These are phyloP conservation scores for Astrothelium subdiscretum DNA, from an alignment of 495 filamentous ascomycete genomes.

Conservation along the genomic window DNA sequence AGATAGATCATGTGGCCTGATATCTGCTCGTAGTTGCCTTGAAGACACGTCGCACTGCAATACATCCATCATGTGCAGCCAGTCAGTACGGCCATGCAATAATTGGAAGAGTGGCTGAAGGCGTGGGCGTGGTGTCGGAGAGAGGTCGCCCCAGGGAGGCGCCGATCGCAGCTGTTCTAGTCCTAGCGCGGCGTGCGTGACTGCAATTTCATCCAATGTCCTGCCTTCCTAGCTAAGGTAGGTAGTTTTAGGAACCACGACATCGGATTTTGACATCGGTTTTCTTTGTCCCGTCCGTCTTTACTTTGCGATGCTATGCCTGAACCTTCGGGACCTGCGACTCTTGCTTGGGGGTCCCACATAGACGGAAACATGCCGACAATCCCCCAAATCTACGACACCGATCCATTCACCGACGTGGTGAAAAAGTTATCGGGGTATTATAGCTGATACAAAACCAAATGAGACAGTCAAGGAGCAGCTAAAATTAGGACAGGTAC, in stretches of 20 bases:
- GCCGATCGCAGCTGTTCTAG: too few species aligned
- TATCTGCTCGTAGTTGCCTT: too few species aligned
- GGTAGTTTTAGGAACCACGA: not conserved
- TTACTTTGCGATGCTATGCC: not conserved
- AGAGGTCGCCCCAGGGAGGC: too few species aligned
- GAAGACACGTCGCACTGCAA: too few species aligned
- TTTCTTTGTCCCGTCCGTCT: not conserved
- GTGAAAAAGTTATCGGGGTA: not conserved
- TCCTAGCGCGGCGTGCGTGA: too few species aligned
- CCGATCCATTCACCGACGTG: not conserved
- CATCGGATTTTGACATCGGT: not conserved
- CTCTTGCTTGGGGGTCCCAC: not conserved
- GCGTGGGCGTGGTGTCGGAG: too few species aligned
- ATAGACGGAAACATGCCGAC: not conserved
- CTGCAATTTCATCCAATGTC: too few species aligned
- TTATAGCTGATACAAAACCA: not conserved
- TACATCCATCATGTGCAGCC: too few species aligned
- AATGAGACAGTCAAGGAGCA: not conserved
- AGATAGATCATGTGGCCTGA: too few species aligned
- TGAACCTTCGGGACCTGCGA: not conserved
- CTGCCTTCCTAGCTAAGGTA: too few species aligned
- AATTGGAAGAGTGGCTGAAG: too few species aligned
- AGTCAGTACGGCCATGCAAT: too few species aligned
- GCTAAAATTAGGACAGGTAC: constrained; percentile 35
- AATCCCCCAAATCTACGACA: not conserved